Conservation (phyloP, 805 yeast genomes). For the Ogataea salicorniae region DNA sequence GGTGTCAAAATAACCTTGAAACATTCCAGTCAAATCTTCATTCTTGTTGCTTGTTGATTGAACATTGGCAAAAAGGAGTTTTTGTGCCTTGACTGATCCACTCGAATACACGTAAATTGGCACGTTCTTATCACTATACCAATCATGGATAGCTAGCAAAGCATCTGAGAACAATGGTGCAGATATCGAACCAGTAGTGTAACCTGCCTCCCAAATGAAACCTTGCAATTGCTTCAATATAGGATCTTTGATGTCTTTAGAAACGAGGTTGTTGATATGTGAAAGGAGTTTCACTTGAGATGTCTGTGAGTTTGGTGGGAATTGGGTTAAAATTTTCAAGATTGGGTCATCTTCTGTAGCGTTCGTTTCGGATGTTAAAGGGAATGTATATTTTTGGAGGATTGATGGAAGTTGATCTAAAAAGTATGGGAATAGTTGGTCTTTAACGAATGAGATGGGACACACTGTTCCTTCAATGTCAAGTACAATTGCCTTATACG, state of each 20-base stretch:
- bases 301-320: constrained; percentile 35
- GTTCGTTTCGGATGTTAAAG: constrained; percentile 19
- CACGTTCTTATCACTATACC: constrained; percentile 26
- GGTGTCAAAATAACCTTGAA: constrained; percentile 79
- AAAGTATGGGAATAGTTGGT: constrained; percentile 73
- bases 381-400: constrained; percentile 30
- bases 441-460: constrained; percentile 84
- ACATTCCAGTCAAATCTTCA: constrained; percentile 46
- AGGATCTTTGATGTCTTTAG: constrained; percentile 70
- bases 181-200: constrained; percentile 63
- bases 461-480: constrained; percentile 95
- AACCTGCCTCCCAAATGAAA: constrained; percentile 74
- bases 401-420: constrained; percentile 41
- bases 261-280: constrained; percentile 56
- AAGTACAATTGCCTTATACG: constrained; percentile 37
- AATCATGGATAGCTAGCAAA: constrained; percentile 43
- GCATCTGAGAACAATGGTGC: constrained; percentile 82
- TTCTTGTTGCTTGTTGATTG: constrained; percentile 27
- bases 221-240: constrained; percentile 79
- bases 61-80: constrained; percentile 66
- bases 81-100: constrained; percentile 86
- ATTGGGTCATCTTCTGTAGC: constrained; percentile 20
- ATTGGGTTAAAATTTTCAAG: constrained; percentile 33
- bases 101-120: constrained; percentile 76
- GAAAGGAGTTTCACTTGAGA: constrained; percentile 31